Percentiles rank a stretch among this genome's conserved stretches.
phyloP scores from a whole-genome alignment of 148 eudicot species.

The Suaeda aralocaspica region DNA sequence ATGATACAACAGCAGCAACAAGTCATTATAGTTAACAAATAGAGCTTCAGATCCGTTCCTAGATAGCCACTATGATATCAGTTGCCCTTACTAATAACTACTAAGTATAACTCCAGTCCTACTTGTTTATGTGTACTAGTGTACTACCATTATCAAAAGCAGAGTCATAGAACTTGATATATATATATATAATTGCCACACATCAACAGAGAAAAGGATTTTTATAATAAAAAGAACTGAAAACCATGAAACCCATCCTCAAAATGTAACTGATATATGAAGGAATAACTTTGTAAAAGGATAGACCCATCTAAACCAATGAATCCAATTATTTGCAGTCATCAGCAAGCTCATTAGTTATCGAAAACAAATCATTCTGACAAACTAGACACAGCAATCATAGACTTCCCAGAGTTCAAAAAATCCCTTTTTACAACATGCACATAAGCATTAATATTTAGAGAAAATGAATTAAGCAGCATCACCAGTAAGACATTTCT shows the following conservation, averaged over 20 bases:
- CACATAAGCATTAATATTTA: constrained; percentile 3
- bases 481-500: constrained; percentile 28
- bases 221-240: background rate
- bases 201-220: background rate
- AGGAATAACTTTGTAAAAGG: background rate
- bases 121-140: no score
- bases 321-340: background rate
- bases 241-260: background rate
- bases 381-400: background rate
- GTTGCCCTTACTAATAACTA: background rate
- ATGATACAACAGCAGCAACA: no score
- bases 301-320: background rate
- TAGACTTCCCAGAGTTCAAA: no score
- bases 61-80: background rate
- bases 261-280: background rate
- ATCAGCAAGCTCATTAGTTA: background rate
- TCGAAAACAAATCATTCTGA: background rate
- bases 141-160: no score
- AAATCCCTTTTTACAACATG: background rate
- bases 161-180: no score
- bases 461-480: constrained; percentile 6
- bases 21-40: no score
- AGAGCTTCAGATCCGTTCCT: background rate
- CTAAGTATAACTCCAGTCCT: no score
- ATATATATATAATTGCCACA: background rate